Evolutionary conservation across 2,329 filamentous ascomycete species (phyloP).

Genomic region (Atkinsonella hypoxylon): DNA sequence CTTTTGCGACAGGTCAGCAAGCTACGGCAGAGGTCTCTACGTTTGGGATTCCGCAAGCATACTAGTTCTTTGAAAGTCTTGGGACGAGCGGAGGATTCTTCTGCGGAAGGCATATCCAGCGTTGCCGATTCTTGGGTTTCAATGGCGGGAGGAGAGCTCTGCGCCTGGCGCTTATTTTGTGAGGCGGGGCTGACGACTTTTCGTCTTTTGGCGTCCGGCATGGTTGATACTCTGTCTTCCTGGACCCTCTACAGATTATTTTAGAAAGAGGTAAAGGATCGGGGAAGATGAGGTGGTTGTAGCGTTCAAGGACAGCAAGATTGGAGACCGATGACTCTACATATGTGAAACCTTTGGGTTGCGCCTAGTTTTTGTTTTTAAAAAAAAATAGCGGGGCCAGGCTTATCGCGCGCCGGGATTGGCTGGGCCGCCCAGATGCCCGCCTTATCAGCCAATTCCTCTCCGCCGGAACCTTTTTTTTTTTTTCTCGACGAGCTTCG

Average conservation of each 20-base stretch:
- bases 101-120: constrained; percentile 19
- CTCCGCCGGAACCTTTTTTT: constrained; percentile 24
- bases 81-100: constrained; percentile 19
- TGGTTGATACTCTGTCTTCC: constrained; percentile 5
- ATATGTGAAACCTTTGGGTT: background rate
- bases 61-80: constrained; percentile 59
- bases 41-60: constrained; percentile 8
- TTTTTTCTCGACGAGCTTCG: constrained; percentile 11
- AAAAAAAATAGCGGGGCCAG: constrained; percentile 16
- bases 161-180: constrained; percentile 8
- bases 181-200: constrained; percentile 24
- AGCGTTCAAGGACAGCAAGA: too few species aligned
- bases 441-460: constrained; percentile 17
- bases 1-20: constrained; percentile 21
- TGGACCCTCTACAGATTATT: too few species aligned
- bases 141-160: background rate
- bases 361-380: too few species aligned
- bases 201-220: constrained; percentile 29
- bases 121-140: constrained; percentile 20
- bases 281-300: background rate
- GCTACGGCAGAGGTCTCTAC: background rate
- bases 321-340: too few species aligned
- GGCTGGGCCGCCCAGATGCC: background rate
- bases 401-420: constrained; percentile 6
- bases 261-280: background rate